Evolutionary conservation across 1,284 basidiomycete species (phyloP).

Genomic region (Coniferiporia weirii): DNA sequence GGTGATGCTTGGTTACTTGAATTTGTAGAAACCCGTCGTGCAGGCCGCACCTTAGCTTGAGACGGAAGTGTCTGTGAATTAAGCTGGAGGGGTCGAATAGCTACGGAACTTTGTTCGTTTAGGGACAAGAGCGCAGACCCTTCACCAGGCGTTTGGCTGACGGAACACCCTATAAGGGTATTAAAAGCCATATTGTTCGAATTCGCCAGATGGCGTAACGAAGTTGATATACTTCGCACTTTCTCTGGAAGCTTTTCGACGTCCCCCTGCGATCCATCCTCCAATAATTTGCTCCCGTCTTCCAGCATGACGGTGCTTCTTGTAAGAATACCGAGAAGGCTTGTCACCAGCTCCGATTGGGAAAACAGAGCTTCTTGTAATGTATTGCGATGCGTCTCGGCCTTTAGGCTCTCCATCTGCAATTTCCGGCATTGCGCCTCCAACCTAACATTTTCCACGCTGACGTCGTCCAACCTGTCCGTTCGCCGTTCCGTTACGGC

Average conservation of each 20-base stretch:
- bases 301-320: constrained; percentile 70
- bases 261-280: constrained; percentile 39
- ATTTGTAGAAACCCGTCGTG: constrained; percentile 48
- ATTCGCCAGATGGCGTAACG: constrained; percentile 52
- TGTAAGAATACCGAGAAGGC: constrained; percentile 73
- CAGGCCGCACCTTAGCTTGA: constrained; percentile 34
- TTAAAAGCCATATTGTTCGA: constrained; percentile 66
- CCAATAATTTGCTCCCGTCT: constrained; percentile 57
- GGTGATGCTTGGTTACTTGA: constrained; percentile 32
- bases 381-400: constrained; percentile 65
- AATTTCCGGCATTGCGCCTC: constrained; percentile 63
- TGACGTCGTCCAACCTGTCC: constrained; percentile 73
- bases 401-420: constrained; percentile 69
- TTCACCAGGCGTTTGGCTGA: constrained; percentile 43
- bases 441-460: constrained; percentile 66
- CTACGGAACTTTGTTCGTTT: constrained; percentile 35
- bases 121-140: constrained; percentile 42
- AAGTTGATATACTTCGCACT: constrained; percentile 41
- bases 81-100: constrained; percentile 26
- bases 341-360: constrained; percentile 66
- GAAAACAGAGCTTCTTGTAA: constrained; percentile 58
- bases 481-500: constrained; percentile 76
- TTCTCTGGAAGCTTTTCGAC: constrained; percentile 35
- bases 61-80: constrained; percentile 42
- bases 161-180: constrained; percentile 59